These are phyloP conservation scores for Mycena sp. DNA, from an alignment of 1,284 basidiomycete species.

Conservation along the genomic window DNA sequence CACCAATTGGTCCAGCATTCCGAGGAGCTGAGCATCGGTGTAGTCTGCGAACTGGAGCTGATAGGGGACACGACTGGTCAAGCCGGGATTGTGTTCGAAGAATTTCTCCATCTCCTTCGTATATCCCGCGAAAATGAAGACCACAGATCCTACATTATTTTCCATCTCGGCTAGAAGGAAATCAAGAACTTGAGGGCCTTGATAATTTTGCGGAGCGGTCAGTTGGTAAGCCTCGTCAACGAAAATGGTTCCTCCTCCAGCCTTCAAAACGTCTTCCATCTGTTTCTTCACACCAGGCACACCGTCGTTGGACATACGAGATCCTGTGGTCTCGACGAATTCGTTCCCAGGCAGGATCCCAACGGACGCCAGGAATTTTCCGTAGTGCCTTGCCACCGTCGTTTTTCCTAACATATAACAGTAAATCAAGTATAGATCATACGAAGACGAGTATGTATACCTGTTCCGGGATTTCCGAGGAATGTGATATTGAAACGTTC, in stretches of 20 bases:
- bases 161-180: constrained; percentile 78
- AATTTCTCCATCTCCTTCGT: constrained; percentile 77
- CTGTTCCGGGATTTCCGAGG: constrained; percentile 72
- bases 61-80: constrained; percentile 70
- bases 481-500: constrained; percentile 65
- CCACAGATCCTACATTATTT: constrained; percentile 68
- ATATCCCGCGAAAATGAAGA: constrained; percentile 77
- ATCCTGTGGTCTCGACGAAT: constrained; percentile 71
- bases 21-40: constrained; percentile 59
- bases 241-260: constrained; percentile 71
- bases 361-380: constrained; percentile 65
- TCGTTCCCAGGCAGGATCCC: constrained; percentile 59
- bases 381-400: constrained; percentile 71
- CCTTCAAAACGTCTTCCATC: constrained; percentile 55
- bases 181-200: constrained; percentile 66
- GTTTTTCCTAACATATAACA: constrained; percentile 63
- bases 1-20: constrained; percentile 61
- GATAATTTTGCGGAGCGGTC: constrained; percentile 52
- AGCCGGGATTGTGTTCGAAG: constrained; percentile 76
- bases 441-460: constrained; percentile 38
- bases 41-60: constrained; percentile 71
- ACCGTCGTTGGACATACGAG: constrained; percentile 65
- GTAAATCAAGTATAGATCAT: background rate
- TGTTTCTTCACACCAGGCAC: constrained; percentile 59
- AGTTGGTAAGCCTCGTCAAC: constrained; percentile 78